A percentile compares a stretch with the other conserved stretches of the same genome.
Conservation (phyloP, 306 rosid species). For the Casuarina equisetifolia region DNA sequence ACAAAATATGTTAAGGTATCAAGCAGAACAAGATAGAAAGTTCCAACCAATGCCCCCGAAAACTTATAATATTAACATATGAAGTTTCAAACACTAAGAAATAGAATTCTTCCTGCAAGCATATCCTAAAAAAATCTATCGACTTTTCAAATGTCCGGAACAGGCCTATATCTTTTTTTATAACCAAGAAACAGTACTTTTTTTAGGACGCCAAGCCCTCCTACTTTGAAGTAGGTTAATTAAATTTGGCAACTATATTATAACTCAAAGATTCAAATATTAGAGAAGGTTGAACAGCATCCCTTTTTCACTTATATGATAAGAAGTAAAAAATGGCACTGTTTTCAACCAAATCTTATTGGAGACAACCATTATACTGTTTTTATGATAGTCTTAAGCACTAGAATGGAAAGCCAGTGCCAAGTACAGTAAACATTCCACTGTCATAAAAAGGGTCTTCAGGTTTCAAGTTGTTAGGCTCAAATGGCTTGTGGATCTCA, state of each 20-base stretch:
- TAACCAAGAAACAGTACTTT: not conserved
- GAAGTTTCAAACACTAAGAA: not conserved
- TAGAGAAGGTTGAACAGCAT: not conserved
- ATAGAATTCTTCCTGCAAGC: not conserved
- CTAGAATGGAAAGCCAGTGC: not conserved
- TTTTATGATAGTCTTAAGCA: not conserved
- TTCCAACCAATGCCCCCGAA: constrained; percentile 25
- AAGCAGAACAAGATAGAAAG: constrained; percentile 17
- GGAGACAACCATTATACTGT: not conserved
- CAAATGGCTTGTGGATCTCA: too few relatives aligned
- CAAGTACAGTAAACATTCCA: not conserved
- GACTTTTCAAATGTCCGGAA: not conserved
- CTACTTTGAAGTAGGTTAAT: not conserved
- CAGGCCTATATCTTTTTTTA: not conserved
- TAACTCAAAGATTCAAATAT: not conserved
- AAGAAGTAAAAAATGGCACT: not conserved
- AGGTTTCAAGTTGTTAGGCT: too few relatives aligned
- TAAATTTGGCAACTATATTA: not conserved
- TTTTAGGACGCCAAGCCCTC: not conserved
- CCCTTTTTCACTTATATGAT: too few relatives aligned
- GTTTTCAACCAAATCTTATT: not conserved
- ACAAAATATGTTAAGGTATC: constrained; percentile 9
- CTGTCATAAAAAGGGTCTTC: not conserved
- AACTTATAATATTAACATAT: not conserved
- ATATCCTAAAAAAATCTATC: not conserved